These are phyloP conservation scores for Arthrobotrys conoides DNA, from an alignment of 2,329 filamentous ascomycete genomes.

Conservation along the genomic window DNA sequence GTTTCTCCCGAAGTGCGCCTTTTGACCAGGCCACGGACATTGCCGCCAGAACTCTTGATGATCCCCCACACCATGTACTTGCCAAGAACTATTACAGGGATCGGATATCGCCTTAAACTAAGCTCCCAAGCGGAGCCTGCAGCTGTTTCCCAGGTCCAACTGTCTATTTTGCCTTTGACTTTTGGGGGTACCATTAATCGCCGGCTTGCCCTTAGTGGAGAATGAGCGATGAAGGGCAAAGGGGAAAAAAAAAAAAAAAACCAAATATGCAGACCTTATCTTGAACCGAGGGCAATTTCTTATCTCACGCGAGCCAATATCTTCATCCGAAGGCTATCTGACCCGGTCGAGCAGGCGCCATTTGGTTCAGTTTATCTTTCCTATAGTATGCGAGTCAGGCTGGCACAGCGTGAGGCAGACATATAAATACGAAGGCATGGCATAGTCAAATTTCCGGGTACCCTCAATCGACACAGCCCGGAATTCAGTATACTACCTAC, in stretches of 20 bases:
- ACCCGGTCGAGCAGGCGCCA: slow-evolving; percentile 41
- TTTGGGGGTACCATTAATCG: slow-evolving; percentile 33
- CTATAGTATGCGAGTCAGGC: not conserved
- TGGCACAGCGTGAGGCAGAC: not conserved
- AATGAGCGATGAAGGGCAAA: slow-evolving; percentile 3
- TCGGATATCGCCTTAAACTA: slow-evolving; percentile 57
- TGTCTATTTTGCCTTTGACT: slow-evolving; percentile 10
- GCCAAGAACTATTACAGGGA: slow-evolving; percentile 11
- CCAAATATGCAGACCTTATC: slow-evolving; percentile 41
- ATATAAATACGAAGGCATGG: slow-evolving; percentile 24
- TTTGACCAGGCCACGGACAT: slow-evolving; percentile 15
- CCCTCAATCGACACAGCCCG: not conserved
- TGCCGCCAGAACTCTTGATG: slow-evolving; percentile 21
- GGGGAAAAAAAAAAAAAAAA: slow-evolving; percentile 5
- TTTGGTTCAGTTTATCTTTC: slow-evolving; percentile 9
- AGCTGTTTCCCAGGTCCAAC: not conserved
- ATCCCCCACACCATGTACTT: slow-evolving; percentile 29
- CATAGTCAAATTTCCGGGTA: not conserved
- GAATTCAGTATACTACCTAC: slow-evolving; percentile 20
- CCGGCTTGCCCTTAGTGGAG: slow-evolving; percentile 9
- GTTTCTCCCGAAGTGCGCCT: slow-evolving; percentile 1
- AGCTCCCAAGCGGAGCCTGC: slow-evolving; percentile 19
- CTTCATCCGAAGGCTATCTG: slow-evolving; percentile 36
- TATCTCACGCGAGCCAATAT: slow-evolving; percentile 56
- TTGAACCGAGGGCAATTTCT: slow-evolving; percentile 32